phyloP scores from a whole-genome alignment of 2,329 filamentous ascomycete species.

The Colletotrichum tanaceti region DNA sequence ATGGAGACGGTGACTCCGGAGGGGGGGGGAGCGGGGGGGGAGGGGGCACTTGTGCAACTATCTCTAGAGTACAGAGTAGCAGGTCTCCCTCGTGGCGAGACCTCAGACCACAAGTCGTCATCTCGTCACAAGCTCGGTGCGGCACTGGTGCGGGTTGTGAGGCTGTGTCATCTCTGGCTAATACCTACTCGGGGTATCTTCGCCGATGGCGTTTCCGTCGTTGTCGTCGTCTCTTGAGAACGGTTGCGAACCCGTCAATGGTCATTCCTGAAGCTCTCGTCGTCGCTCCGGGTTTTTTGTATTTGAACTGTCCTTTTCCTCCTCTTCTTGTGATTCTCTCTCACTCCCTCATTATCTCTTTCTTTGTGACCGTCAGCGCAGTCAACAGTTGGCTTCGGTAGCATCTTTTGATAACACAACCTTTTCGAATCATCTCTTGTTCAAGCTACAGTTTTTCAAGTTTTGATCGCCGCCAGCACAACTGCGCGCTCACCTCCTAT shows the following conservation, averaged over 20 bases:
- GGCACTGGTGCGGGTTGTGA: no score
- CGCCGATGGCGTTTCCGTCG: neutral
- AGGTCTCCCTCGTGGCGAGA: neutral
- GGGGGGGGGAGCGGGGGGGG: no score
- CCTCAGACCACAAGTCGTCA: no score
- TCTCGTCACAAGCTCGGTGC: neutral
- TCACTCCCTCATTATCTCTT: no score
- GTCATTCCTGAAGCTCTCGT: no score
- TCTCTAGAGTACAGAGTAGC: neutral
- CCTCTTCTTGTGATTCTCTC: fast-evolving
- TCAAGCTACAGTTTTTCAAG: neutral
- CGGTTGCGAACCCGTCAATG: no score
- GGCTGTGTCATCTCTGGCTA: neutral
- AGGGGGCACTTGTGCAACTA: no score
- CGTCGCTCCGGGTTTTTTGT: neutral
- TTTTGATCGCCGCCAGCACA: fast-evolving
- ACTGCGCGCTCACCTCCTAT: neutral
- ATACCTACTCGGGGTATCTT: neutral
- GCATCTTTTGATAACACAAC: neutral
- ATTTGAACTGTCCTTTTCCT: neutral
- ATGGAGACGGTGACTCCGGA: neutral
- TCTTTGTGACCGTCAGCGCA: neutral
- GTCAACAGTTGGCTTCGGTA: no score
- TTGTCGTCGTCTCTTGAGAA: no score
- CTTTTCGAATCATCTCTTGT: neutral